Evolutionary conservation across 1,284 basidiomycete genomes (phyloP).

Genomic region (Mycena citricolor): DNA sequence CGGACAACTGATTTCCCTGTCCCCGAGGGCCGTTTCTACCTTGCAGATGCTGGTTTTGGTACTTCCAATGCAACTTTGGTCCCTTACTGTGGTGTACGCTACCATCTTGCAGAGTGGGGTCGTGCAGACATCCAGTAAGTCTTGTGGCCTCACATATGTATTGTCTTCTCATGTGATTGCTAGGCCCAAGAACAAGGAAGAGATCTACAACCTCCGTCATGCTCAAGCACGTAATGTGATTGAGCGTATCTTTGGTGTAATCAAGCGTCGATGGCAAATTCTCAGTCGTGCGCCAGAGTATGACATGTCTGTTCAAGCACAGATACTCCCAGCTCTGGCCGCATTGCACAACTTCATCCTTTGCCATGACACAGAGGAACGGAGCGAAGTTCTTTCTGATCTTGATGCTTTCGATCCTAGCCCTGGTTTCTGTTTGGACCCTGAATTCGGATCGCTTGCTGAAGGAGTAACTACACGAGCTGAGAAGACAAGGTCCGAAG

Average conservation of each 20-base stretch:
- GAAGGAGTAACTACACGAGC: neutral
- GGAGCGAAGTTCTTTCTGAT: neutral
- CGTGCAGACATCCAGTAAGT: constrained; percentile 2
- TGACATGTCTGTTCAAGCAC: constrained; percentile 30
- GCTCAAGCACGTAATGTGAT: constrained; percentile 36
- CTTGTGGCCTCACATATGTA: neutral
- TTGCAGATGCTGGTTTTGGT: constrained; percentile 18
- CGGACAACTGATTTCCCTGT: constrained; percentile 20
- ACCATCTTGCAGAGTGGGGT: constrained; percentile 23
- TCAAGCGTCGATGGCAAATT: constrained; percentile 32
- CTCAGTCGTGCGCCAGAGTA: constrained; percentile 28
- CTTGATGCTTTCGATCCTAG: neutral
- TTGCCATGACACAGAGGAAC: constrained; percentile 14
- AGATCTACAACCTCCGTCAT: constrained; percentile 37
- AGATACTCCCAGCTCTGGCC: constrained; percentile 29
- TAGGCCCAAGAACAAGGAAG: constrained; percentile 32
- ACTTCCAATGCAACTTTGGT: constrained; percentile 6
- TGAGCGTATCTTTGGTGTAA: constrained; percentile 38
- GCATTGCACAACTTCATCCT: constrained; percentile 26
- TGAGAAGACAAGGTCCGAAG: constrained; percentile 9
- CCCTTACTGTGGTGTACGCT: constrained; percentile 19
- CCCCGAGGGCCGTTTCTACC: constrained; percentile 24
- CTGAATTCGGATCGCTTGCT: constrained; percentile 7
- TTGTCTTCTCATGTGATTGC: constrained; percentile 2
- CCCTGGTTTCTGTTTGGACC: neutral